A percentile compares a stretch with the other conserved stretches of the same genome.
phyloP scores from a whole-genome alignment of 2,329 filamentous ascomycete genomes.

The Huntiella abstrusa region DNA sequence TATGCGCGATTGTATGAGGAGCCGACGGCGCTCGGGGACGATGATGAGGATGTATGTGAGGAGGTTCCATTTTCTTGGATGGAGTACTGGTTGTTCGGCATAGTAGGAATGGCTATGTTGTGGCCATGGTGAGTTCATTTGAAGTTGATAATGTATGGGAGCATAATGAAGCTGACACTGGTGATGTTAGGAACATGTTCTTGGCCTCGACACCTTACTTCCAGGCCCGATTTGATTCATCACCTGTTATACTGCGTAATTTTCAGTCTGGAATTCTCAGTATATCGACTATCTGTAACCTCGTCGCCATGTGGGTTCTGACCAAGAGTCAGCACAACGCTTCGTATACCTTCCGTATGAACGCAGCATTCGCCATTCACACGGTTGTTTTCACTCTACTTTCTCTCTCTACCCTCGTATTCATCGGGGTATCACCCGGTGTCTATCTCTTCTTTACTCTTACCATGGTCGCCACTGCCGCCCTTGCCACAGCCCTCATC shows the following conservation, averaged over 20 bases:
- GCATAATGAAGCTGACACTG: not conserved
- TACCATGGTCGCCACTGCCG: conserved; percentile 59
- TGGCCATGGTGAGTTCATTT: conserved; percentile 65
- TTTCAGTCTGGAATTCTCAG: conserved; percentile 84
- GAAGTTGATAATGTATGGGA: conserved; percentile 9
- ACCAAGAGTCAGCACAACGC: conserved; percentile 64
- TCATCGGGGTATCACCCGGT: conserved; percentile 40
- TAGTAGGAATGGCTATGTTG: conserved; percentile 83
- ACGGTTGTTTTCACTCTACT: conserved; percentile 58
- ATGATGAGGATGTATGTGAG: conserved; percentile 14
- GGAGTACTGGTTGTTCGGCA: conserved; percentile 68
- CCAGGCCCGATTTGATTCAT: conserved; percentile 54
- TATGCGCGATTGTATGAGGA: conserved; percentile 11
- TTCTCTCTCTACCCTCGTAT: conserved; percentile 56
- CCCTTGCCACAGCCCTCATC: conserved; percentile 63
- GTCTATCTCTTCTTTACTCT: conserved; percentile 70
- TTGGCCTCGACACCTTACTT: conserved; percentile 90
- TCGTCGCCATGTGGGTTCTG: conserved; percentile 56
- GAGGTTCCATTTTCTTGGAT: conserved; percentile 56
- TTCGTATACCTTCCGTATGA: conserved; percentile 77
- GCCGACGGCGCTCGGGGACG: conserved; percentile 5
- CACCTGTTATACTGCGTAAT: conserved; percentile 53
- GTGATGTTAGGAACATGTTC: conserved; percentile 76
- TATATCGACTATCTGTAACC: conserved; percentile 68
- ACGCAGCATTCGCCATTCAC: conserved; percentile 56